Conservation (phyloP, 2,329 filamentous ascomycete species). For the Thermoascus crustaceus region DNA sequence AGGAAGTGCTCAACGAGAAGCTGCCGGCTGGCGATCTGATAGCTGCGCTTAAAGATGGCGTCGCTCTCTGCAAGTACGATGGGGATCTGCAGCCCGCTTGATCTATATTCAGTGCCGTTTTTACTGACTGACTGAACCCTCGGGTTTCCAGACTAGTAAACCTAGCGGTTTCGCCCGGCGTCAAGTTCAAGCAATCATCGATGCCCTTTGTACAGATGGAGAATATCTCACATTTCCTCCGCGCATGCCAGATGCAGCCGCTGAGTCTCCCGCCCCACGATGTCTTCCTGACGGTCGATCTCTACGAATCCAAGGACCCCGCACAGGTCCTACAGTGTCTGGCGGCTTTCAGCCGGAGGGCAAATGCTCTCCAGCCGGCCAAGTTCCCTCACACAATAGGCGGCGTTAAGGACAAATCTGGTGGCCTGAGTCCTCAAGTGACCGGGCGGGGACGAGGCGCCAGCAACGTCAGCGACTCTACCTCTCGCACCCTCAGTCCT, state of each 20-base stretch:
- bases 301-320: slow-evolving; percentile 92
- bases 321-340: slow-evolving; percentile 92
- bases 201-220: slow-evolving; percentile 99
- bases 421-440: slow-evolving; percentile 56
- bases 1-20: slow-evolving; percentile 65
- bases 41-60: slow-evolving; percentile 80
- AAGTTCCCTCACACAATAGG: slow-evolving; percentile 63
- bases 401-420: slow-evolving; percentile 58
- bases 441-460: slow-evolving; percentile 48
- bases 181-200: slow-evolving; percentile 81
- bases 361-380: slow-evolving; percentile 63
- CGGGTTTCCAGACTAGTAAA: slow-evolving; percentile 62
- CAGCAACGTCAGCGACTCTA: slow-evolving; percentile 48
- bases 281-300: slow-evolving; percentile 91
- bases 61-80: slow-evolving; percentile 79
- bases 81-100: background rate
- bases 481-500: slow-evolving; percentile 36
- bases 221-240: slow-evolving; percentile 93
- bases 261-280: slow-evolving; percentile 88
- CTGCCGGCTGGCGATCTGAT: slow-evolving; percentile 69
- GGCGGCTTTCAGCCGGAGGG: slow-evolving; percentile 80
- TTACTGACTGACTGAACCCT: slow-evolving; percentile 17
- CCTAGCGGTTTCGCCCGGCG: slow-evolving; percentile 64
- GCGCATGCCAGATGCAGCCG: slow-evolving; percentile 75
- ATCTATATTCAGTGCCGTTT: slow-evolving; percentile 2